Evolutionary conservation across 1,284 basidiomycete genomes (phyloP).

Genomic region (Ustilago shanxiensis): DNA sequence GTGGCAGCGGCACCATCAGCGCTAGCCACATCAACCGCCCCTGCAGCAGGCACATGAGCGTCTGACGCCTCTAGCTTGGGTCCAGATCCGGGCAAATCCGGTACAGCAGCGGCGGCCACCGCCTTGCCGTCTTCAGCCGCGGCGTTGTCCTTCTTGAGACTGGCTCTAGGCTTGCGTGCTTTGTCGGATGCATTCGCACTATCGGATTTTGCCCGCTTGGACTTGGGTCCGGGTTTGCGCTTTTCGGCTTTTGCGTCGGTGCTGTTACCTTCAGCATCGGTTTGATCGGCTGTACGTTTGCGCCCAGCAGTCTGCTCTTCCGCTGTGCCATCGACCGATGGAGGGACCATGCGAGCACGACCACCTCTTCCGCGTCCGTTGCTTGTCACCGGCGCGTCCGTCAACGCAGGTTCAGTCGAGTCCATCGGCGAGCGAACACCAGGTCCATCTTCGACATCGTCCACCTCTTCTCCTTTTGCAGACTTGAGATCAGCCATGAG

Average conservation of each 20-base stretch:
- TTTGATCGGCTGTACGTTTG: slow-evolving; percentile 40
- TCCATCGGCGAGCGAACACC: slow-evolving; percentile 41
- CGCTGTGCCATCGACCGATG: slow-evolving; percentile 6
- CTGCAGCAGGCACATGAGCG: neutral
- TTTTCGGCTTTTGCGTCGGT: slow-evolving; percentile 27
- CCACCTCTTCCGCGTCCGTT: slow-evolving; percentile 30
- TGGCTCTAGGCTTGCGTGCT: slow-evolving; percentile 26
- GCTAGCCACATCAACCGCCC: neutral
- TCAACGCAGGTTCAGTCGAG: slow-evolving; percentile 19
- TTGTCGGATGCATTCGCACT: slow-evolving; percentile 32
- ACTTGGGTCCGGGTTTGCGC: slow-evolving; percentile 30
- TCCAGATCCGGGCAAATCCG: neutral
- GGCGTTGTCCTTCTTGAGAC: slow-evolving; percentile 28
- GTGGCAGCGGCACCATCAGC: neutral
- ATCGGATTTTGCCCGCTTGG: slow-evolving; percentile 52
- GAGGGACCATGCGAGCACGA: slow-evolving; percentile 17
- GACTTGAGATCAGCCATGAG: slow-evolving; percentile 68
- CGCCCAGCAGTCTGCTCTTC: slow-evolving; percentile 19
- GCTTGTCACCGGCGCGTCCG: slow-evolving; percentile 10
- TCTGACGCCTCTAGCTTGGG: slow-evolving; percentile 15
- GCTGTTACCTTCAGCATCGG: slow-evolving; percentile 5
- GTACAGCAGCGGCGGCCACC: slow-evolving; percentile 3
- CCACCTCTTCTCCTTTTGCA: slow-evolving; percentile 66
- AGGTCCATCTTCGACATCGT: slow-evolving; percentile 57
- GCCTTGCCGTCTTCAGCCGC: slow-evolving; percentile 15